Evolutionary conservation across 805 yeast species (phyloP), one percentile per base, ranked within the genome.

Genomic region (Lipomyces kockii): DNA sequence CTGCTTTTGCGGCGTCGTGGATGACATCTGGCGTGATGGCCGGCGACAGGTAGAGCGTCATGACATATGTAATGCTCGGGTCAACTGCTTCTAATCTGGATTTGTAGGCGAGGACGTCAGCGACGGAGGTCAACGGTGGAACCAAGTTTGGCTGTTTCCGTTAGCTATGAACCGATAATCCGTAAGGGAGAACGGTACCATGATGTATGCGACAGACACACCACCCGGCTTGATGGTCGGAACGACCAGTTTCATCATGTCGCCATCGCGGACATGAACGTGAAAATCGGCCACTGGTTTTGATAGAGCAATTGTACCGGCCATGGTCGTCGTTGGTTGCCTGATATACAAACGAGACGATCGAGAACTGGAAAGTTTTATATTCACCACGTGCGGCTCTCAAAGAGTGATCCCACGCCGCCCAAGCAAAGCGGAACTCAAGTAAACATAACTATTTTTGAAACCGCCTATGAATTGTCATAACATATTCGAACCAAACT

Each of bases 191-290:
- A 1, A 0, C 14, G 64, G 17, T 56, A 74, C 76, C 99, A 95
- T 95, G 68, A 95, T 86, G 76, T 92, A 95, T 1, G 96, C 97
- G 59, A 92, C 87, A 3, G 97, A 89, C 14, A 90, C 83, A 70
- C 99, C 99, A 59, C 99, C 99, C 68, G 88, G 86, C 74, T 87
- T 85, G 20, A 95, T 90, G 0, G 97, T 89, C 7, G 99, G 99
- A 0, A 97, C 85, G 53, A 93, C 91, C 49, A 91, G 84, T 73
- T 90, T 89, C 89, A 92, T 92, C 98, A 95, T 93, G 6, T 84
- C 83, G 1, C 97, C 98, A 68, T 94, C 97, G 75, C 99, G 90
- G 49, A 95, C 85, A 77, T 95, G 99, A 60, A 95, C 98, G 76
- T 95, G 99, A 85, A 92, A 87, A 78, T 95, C 99, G 20, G 94